These are phyloP conservation scores for Gynandropsis gynandra DNA, from an alignment of 345 rosid species.

Conservation along the genomic window DNA sequence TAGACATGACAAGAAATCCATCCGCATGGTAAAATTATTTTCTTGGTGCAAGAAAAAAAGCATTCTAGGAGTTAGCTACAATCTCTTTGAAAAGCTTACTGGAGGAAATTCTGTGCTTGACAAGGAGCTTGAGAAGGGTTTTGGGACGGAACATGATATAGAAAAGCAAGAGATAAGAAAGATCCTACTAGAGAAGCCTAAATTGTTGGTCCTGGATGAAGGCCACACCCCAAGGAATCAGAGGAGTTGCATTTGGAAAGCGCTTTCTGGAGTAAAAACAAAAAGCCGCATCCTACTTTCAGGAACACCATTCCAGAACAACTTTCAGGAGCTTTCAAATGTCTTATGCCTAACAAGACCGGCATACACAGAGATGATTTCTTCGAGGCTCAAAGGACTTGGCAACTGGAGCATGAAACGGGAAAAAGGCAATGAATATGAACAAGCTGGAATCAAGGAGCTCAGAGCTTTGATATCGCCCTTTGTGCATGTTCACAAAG, in stretches of 20 bases:
- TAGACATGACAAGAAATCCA: not conserved
- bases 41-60: constrained; percentile 53
- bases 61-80: constrained; percentile 56
- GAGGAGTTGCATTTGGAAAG: constrained; percentile 48
- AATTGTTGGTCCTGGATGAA: constrained; percentile 63
- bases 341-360: constrained; percentile 49
- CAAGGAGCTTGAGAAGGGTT: too few relatives aligned
- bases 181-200: constrained; percentile 42
- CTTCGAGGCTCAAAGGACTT: constrained; percentile 22
- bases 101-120: constrained; percentile 14
- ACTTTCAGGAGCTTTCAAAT: constrained; percentile 58
- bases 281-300: constrained; percentile 61
- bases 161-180: constrained; percentile 18
- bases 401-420: constrained; percentile 18
- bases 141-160: not conserved
- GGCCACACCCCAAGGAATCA: constrained; percentile 73
- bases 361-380: constrained; percentile 24
- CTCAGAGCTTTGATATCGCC: constrained; percentile 36
- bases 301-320: constrained; percentile 83
- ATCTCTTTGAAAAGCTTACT: constrained; percentile 44
- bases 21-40: constrained; percentile 48
- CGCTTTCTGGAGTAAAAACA: constrained; percentile 42
- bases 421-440: constrained; percentile 24
- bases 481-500: constrained; percentile 68
- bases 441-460: constrained; percentile 31